Percentiles rank a stretch among this genome's conserved stretches.
Evolutionary conservation across 176 grass and related monocot species (phyloP).

Genomic region (Cenchrus americanus): DNA sequence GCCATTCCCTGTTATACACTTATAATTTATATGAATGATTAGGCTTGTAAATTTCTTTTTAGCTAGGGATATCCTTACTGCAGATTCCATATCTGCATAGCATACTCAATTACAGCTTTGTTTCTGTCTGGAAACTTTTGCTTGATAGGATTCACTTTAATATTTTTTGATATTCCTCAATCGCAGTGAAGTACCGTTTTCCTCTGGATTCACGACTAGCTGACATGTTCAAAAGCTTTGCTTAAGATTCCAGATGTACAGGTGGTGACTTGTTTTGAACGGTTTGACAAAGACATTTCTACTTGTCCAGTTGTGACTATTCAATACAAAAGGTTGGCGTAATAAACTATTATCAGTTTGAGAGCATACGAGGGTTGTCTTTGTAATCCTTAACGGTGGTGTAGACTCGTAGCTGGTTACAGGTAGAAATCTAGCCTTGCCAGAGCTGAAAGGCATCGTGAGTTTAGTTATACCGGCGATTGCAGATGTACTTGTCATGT

Average conservation of each 20-base stretch:
- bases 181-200: slow-evolving; percentile 52
- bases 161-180: not conserved
- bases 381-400: slow-evolving; percentile 30
- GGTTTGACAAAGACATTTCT: slow-evolving; percentile 44
- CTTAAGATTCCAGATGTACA: slow-evolving; percentile 46
- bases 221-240: slow-evolving; percentile 41
- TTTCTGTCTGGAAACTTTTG: too few relatives aligned
- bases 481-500: not conserved
- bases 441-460: slow-evolving; percentile 18
- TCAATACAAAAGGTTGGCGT: slow-evolving; percentile 33
- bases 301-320: slow-evolving; percentile 39
- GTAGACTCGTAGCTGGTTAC: slow-evolving; percentile 22
- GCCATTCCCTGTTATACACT: not conserved
- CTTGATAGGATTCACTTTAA: not conserved
- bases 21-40: not conserved
- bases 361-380: slow-evolving; percentile 18
- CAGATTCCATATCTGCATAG: too few relatives aligned
- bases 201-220: slow-evolving; percentile 39
- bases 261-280: slow-evolving; percentile 53
- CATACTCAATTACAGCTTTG: not conserved
- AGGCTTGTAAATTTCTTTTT: not conserved
- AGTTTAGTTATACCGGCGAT: not conserved
- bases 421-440: slow-evolving; percentile 23
- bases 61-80: not conserved
- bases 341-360: slow-evolving; percentile 39